These are phyloP conservation scores for Trametes meyenii DNA, from an alignment of 768 basidiomycete genomes.

Conservation along the genomic window DNA sequence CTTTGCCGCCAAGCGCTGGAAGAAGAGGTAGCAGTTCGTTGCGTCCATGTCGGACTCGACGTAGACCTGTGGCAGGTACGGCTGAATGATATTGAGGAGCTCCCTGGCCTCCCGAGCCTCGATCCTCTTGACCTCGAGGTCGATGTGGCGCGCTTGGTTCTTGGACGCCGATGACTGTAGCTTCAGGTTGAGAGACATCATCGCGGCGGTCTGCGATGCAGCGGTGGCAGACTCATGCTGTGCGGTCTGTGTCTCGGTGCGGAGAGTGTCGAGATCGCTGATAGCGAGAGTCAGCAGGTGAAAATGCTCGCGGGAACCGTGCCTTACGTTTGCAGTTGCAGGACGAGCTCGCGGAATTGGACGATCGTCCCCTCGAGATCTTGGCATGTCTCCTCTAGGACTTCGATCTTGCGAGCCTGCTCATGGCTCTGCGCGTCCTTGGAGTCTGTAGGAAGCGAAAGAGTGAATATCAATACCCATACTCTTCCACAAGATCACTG, in stretches of 20 bases:
- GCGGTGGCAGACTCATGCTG: constrained; percentile 83
- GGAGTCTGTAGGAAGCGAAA: constrained; percentile 46
- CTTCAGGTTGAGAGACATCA: constrained; percentile 94
- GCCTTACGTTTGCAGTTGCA: constrained; percentile 77
- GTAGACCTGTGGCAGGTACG: constrained; percentile 90
- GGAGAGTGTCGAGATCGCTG: constrained; percentile 85
- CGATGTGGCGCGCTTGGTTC: constrained; percentile 87
- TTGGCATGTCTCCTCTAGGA: constrained; percentile 75
- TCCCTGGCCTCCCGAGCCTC: constrained; percentile 85
- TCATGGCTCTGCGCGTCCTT: constrained; percentile 76
- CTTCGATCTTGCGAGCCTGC: constrained; percentile 60
- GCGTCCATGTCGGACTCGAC: constrained; percentile 89
- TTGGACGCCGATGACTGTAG: constrained; percentile 90
- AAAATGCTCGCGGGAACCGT: neutral
- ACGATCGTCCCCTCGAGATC: constrained; percentile 88
- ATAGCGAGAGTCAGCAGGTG: neutral
- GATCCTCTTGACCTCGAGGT: constrained; percentile 83
- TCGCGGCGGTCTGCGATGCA: constrained; percentile 85
- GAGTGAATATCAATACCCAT: neutral
- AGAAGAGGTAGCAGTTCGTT: constrained; percentile 88
- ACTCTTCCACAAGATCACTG: constrained; percentile 24
- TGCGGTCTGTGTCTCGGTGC: constrained; percentile 82
- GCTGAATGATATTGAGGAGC: constrained; percentile 83
- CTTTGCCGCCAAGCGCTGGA: constrained; percentile 87
- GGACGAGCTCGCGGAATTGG: constrained; percentile 92